Base-by-base conservation (phyloP, 805 yeast genomes). In the Metschnikowia dekortorum region DNA sequence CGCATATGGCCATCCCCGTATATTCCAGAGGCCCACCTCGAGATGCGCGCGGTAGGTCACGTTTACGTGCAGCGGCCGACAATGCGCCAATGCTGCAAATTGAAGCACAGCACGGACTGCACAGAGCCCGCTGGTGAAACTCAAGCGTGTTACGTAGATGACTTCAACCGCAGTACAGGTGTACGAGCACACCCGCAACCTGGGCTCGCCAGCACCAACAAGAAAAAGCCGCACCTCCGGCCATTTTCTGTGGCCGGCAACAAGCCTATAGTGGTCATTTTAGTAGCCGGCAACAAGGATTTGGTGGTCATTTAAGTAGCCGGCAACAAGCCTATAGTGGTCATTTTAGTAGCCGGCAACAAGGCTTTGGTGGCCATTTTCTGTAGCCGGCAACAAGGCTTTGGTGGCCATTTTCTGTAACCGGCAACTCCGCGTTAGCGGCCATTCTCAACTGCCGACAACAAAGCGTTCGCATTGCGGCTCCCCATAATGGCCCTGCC, bases 51-150 rank as follows among this genome's bases (percentile, higher is more conserved):
- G 9, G 36, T 8, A 14, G 26, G 30, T 34, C 37, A 13, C 33
- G 22, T 33, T 18, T 33, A 33, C 38, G 38, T 33, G 38, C 37
- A 26, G 38, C 29, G 36, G 45, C 38, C 45, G 45, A 39, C 43
- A 29, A 26, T 39, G 43, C 43, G 9, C 43, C 33, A 14, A 42
- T 32, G 38, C 45, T 42, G 45, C 45, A 42, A 42, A 42, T 32
- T 42, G 45, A 33, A 42, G 22, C n/a, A 41, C 31, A 33, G 37
- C 36, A 42, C 29, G 37, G 9, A 38, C 45, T 28, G 45, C 38
- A 42, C 45, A 42, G 32, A 22, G 45, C 45, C 38, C 45, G 38
- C 45, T 32, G 45, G 37, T 42, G 38, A 42, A 42, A 42, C 45
- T 42, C 13, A 31, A 42, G 37, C 31, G 29, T 40, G 44, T 32